Conservation (phyloP, 2,329 filamentous ascomycete genomes). For the Colletotrichum tanaceti region DNA sequence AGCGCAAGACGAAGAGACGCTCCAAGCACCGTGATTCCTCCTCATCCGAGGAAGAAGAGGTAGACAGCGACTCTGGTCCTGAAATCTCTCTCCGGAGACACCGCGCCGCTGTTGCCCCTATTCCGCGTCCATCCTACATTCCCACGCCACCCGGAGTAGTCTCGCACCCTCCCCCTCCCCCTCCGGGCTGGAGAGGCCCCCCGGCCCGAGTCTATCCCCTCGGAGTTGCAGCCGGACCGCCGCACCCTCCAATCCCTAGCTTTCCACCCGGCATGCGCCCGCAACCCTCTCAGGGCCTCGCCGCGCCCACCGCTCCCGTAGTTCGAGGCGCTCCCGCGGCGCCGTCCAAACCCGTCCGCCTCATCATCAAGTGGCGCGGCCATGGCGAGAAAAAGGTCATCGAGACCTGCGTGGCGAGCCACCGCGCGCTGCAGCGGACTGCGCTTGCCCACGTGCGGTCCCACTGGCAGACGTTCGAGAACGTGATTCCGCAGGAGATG, state of each 20-base stretch:
- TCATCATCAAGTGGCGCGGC: conserved; percentile 46
- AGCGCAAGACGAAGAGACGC: conserved; percentile 25
- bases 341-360: conserved; percentile 43
- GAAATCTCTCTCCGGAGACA: conserved; percentile 44
- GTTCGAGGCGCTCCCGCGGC: conserved; percentile 23
- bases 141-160: conserved; percentile 32
- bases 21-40: conserved; percentile 10
- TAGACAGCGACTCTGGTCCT: conserved; percentile 26
- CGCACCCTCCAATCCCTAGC: conserved; percentile 17
- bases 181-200: conserved; percentile 33
- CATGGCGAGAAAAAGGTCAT: conserved; percentile 48
- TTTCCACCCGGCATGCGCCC: conserved; percentile 27
- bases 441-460: conserved; percentile 32
- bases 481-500: conserved; percentile 34
- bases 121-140: conserved; percentile 43
- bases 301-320: neutral
- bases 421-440: conserved; percentile 40
- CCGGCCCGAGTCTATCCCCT: conserved; percentile 39
- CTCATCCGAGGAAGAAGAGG: conserved; percentile 7
- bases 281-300: neutral
- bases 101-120: conserved; percentile 12
- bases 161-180: conserved; percentile 29
- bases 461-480: conserved; percentile 37
- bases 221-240: neutral
- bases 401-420: conserved; percentile 43